Evolutionary conservation across 257 asterid genomes (phyloP), one percentile per base, ranked within the genome.

Genomic region (Perilla frutescens): DNA sequence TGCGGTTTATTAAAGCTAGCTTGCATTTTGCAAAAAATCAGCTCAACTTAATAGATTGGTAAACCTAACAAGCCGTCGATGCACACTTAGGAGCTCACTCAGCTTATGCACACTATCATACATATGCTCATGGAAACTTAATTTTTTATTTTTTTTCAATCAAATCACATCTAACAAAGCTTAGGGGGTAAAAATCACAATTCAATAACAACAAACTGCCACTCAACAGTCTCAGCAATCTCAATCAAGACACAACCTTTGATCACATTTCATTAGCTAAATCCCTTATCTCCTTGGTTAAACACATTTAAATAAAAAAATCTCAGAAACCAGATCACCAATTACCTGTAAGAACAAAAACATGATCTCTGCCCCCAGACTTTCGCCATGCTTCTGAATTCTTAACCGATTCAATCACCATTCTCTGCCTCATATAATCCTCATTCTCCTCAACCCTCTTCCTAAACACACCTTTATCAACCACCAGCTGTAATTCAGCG

Each of bases 351-450:
- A 94, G 80, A 82, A 91, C 96, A 80, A 91, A 94, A 50, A 90
- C 95, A 82, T 94, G 97, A 68, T 94, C 97, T 66, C 96, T 81
- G 36, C 98, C 98, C 54, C 96, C 98, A 68, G 97, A 94, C 60
- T 74, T 88, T 54, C n/a, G 77, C 98, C 98, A 91, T 62, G 97
- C 91, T 72, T 85, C 89, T 8, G 92, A 75, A 53, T 84, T 82
- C 68, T 86, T 89, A 69, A 91, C 92, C 61, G 55, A 77, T 74
- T 89, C 97, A 80, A 94, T 76, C 83, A 85, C 84, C 90, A 72
- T 74, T 71, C 74, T 86, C 84, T 94, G 98, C 90, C 98, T 84
- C 80, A 69, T 34, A 76, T 91, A 94, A 71, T 94, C 98, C 82
- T 87, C 97, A 83, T 91, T 94, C 73, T 86, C 95, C 66, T 50